Evolutionary conservation across 345 rosid genomes (phyloP), one percentile per base, ranked within the genome.

Genomic region (Bruguiera parviflora): DNA sequence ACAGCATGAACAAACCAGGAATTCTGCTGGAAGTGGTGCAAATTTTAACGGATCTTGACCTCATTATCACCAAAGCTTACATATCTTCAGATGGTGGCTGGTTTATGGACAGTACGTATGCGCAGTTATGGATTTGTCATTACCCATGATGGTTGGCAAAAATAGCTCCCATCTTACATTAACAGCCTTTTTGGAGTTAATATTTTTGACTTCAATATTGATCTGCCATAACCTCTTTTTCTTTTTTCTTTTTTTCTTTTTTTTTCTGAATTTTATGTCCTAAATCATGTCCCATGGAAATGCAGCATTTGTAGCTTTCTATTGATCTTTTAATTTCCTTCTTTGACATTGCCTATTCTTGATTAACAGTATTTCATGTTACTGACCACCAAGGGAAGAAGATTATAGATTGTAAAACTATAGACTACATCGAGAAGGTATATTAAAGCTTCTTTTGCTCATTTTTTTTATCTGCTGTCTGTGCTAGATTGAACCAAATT

Each of bases 21-120:
- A 94, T 94, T 66, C 74, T 94, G 37, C 87, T 94, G 27, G 98
- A 91, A 88, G 98, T 88, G 46, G 98, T 94, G 61, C 96, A 94
- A 81, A 81, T 89, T n/a, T 82, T 94, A 15, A 76, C 93, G 0
- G 98, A 94, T 78, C 86, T 91, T 15, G 90, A 94, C 83, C 88
- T 94, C 68, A 86, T 81, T n/a, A 90, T 94, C 80, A 83, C 88
- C 61, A 94, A 94, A 75, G 98, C 98, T 28, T 91, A 91, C 80
- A 82, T 94, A 72, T 94, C 98, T 72, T 91, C 98, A 20, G 98
- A 94, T 75, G 97, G 98, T 8, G 96, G 96, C 75, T 94, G 98
- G 98, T 89, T 91, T 84, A 91, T 94, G 98, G 98, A 94, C 32
- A 94, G 95, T 94, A 87, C 20, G 72, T 59, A 56, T 58, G 29